Evolutionary conservation across 345 rosid species (phyloP).

Genomic region (Camelina laxa): DNA sequence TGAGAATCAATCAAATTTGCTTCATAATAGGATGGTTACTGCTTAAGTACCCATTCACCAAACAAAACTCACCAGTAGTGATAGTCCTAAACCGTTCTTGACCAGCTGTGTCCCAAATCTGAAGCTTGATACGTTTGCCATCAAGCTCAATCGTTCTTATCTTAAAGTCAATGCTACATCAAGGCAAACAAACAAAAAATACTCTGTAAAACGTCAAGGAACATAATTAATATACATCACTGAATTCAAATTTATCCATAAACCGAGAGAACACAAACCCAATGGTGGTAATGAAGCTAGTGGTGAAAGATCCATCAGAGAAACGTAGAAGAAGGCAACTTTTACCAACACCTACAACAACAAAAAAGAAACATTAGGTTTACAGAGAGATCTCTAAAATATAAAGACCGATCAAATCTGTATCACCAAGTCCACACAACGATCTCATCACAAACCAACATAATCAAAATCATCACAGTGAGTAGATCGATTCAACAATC

Average conservation of each 20-base stretch:
- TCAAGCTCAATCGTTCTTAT: slow-evolving; percentile 95
- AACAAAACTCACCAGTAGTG: slow-evolving; percentile 62
- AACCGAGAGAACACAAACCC: slow-evolving; percentile 56
- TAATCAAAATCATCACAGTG: neutral
- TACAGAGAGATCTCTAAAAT: slow-evolving; percentile 13
- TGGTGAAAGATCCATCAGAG: slow-evolving; percentile 96
- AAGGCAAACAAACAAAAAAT: neutral
- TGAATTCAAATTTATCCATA: neutral
- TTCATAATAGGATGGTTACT: neutral
- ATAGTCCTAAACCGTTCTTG: slow-evolving; percentile 94
- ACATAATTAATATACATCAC: neutral
- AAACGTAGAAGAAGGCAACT: slow-evolving; percentile 96
- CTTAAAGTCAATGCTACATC: slow-evolving; percentile 83
- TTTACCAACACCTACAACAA: slow-evolving; percentile 74
- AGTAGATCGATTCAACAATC: slow-evolving; percentile 13
- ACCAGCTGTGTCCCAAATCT: slow-evolving; percentile 99
- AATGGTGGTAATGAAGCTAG: slow-evolving; percentile 95
- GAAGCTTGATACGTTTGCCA: slow-evolving; percentile 88
- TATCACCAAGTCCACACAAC: neutral
- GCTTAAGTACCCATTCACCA: neutral
- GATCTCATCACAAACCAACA: slow-evolving; percentile 19
- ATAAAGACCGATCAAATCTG: slow-evolving; percentile 38
- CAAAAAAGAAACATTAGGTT: neutral
- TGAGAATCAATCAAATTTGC: neutral
- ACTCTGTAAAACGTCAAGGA: neutral